Evolutionary conservation across 345 rosid species (phyloP).

Genomic region (Bretschneidera sinensis): DNA sequence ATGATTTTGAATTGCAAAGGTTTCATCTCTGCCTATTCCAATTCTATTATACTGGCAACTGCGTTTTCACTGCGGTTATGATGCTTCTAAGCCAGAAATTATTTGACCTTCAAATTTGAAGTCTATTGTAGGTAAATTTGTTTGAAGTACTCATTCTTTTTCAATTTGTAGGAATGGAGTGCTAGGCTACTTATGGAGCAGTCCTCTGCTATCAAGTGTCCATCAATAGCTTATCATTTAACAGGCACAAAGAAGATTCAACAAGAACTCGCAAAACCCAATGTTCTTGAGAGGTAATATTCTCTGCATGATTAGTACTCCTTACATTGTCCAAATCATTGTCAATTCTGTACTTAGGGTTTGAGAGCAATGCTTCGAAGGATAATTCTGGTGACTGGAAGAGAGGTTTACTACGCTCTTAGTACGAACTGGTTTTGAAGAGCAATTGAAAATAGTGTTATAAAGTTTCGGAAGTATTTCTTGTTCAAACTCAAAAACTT

Average conservation of each 20-base stretch:
- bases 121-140: background rate
- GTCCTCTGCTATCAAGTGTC: slow-evolving; percentile 84
- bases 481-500: too few relatives aligned
- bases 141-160: too few relatives aligned
- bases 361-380: background rate
- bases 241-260: slow-evolving; percentile 92
- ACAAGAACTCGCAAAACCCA: slow-evolving; percentile 90
- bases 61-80: slow-evolving; percentile 1
- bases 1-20: too few relatives aligned
- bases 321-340: background rate
- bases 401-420: too few relatives aligned
- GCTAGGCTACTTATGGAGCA: slow-evolving; percentile 79
- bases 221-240: slow-evolving; percentile 92
- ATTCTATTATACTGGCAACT: too few relatives aligned
- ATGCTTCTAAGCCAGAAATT: background rate
- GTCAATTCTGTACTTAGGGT: background rate
- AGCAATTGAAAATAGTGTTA: too few relatives aligned
- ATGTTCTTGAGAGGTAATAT: slow-evolving; percentile 79
- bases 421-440: too few relatives aligned
- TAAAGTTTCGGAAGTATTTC: too few relatives aligned
- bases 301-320: background rate
- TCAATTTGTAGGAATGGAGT: slow-evolving; percentile 73
- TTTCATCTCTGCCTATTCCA: too few relatives aligned
- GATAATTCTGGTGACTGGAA: too few relatives aligned
- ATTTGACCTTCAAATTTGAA: background rate